These are phyloP conservation scores for Cucumis melo DNA, from an alignment of 306 rosid genomes.

Conservation along the genomic window DNA sequence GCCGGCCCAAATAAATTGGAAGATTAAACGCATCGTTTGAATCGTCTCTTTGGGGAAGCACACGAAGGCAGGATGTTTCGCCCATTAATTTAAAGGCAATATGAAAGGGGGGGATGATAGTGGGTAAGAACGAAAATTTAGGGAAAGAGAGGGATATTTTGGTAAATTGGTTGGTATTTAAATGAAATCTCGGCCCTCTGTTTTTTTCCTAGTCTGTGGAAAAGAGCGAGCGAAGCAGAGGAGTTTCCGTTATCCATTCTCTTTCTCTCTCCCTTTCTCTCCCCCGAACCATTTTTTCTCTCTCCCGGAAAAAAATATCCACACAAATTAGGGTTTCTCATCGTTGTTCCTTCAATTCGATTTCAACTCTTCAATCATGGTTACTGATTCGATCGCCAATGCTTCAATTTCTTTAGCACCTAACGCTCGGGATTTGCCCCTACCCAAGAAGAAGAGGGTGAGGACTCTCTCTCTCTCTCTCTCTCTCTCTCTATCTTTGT, in stretches of 20 bases:
- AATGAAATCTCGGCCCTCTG: constrained; percentile 10
- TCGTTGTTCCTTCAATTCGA: constrained; percentile 18
- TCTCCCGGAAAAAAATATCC: constrained; percentile 12
- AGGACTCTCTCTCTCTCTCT: constrained; percentile 10
- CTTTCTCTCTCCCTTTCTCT: constrained; percentile 11
- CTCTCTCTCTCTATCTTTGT: neutral
- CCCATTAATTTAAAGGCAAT: neutral
- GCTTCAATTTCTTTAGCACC: constrained; percentile 56
- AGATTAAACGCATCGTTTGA: neutral
- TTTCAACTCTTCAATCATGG: constrained; percentile 38
- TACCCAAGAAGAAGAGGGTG: constrained; percentile 91
- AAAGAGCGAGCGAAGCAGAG: constrained; percentile 54
- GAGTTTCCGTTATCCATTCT: constrained; percentile 59
- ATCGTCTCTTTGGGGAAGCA: neutral
- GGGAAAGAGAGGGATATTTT: neutral
- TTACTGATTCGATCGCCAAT: constrained; percentile 61
- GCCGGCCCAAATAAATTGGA: neutral
- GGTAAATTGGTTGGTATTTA: constrained; percentile 15
- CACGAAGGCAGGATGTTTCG: neutral
- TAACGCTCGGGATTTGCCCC: constrained; percentile 50
- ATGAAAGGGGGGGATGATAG: neutral
- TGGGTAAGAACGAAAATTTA: constrained; percentile 4
- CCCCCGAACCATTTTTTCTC: constrained; percentile 9
- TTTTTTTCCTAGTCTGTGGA: neutral
- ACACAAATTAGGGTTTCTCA: constrained; percentile 34